A percentile compares a stretch with the other conserved stretches of the same genome.
Evolutionary conservation across 352 stramenopile genomes (phyloP).

Genomic region (Stramenopiles sp.): DNA sequence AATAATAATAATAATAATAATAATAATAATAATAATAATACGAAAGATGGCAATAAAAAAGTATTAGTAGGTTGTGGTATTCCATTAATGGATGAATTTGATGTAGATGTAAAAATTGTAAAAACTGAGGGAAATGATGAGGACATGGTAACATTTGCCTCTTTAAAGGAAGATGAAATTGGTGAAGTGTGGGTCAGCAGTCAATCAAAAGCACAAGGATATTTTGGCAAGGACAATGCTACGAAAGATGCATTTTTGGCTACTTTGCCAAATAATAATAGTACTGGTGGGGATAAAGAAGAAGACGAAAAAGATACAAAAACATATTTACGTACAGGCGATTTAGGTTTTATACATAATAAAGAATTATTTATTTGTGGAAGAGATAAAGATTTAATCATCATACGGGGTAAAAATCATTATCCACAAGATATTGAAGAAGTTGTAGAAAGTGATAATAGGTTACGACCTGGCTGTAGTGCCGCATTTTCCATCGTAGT

Average conservation of each 20-base stretch:
- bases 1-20: not conserved
- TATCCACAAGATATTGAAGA: slow-evolving; percentile 97
- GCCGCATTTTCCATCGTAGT: slow-evolving; percentile 68
- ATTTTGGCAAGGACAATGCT: slow-evolving; percentile 61
- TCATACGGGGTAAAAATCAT: slow-evolving; percentile 94
- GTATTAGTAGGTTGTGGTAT: slow-evolving; percentile 82
- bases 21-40: slow-evolving; percentile 19
- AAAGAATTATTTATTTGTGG: slow-evolving; percentile 90
- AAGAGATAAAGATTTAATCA: slow-evolving; percentile 95
- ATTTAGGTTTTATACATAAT: slow-evolving; percentile 88
- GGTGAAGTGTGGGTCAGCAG: slow-evolving; percentile 65
- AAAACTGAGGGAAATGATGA: slow-evolving; percentile 37
- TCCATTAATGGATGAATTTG: slow-evolving; percentile 40
- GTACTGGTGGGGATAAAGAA: slow-evolving; percentile 19
- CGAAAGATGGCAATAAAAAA: slow-evolving; percentile 17
- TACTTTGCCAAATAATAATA: slow-evolving; percentile 22
- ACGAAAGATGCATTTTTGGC: slow-evolving; percentile 67
- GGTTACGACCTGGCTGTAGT: slow-evolving; percentile 74
- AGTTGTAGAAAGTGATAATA: slow-evolving; percentile 53
- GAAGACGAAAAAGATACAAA: slow-evolving; percentile 10
- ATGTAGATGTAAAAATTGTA: slow-evolving; percentile 79
- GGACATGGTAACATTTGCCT: slow-evolving; percentile 21
- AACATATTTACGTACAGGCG: slow-evolving; percentile 75
- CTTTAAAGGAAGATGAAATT: slow-evolving; percentile 30
- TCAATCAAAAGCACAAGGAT: slow-evolving; percentile 72